These are phyloP conservation scores for Sphagnurus paluster DNA, from an alignment of 1,284 basidiomycete species.

Conservation along the genomic window DNA sequence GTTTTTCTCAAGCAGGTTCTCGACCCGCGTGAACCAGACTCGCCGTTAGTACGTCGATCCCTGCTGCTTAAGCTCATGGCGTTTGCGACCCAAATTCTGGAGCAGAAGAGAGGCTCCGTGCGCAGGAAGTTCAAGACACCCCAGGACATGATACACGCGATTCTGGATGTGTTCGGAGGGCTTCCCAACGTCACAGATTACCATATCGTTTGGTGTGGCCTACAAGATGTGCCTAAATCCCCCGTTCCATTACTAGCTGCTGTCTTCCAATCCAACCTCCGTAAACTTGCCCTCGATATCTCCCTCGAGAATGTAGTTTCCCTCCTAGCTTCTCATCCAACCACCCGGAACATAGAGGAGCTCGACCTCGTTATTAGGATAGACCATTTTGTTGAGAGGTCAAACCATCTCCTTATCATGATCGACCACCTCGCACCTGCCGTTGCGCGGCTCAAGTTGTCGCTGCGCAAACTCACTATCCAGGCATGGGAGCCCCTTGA, in stretches of 20 bases:
- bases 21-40: constrained; percentile 17
- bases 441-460: constrained; percentile 29
- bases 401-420: constrained; percentile 15
- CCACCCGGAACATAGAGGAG: constrained; percentile 35
- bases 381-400: constrained; percentile 26
- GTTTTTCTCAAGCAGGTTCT: constrained; percentile 41
- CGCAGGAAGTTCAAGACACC: constrained; percentile 30
- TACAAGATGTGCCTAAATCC: constrained; percentile 30
- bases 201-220: constrained; percentile 44
- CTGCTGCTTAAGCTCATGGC: constrained; percentile 26
- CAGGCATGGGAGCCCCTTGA: constrained; percentile 41
- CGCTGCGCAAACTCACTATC: constrained; percentile 37
- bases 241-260: constrained; percentile 37
- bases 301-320: constrained; percentile 41
- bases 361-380: constrained; percentile 41
- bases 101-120: constrained; percentile 28
- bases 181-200: constrained; percentile 43
- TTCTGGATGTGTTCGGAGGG: constrained; percentile 39
- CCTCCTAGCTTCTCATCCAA: constrained; percentile 24
- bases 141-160: constrained; percentile 35
- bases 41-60: constrained; percentile 17
- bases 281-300: constrained; percentile 41
- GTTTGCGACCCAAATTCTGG: constrained; percentile 33
- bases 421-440: constrained; percentile 21
- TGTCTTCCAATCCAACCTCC: constrained; percentile 35